phyloP scores from a whole-genome alignment of 768 basidiomycete species.

The Amanita inopinata region DNA sequence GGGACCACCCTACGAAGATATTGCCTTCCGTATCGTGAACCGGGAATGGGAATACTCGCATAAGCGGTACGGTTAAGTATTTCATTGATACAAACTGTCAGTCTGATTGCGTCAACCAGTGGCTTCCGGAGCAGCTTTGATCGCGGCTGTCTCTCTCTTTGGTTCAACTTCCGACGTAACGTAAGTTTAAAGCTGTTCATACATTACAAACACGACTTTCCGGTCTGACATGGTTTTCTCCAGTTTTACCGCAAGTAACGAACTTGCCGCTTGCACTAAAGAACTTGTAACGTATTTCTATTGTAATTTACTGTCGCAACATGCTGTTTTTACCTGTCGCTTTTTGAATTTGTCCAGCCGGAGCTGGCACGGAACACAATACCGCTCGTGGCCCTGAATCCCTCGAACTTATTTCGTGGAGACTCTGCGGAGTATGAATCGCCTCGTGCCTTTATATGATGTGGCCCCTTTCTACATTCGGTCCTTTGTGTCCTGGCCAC shows the following conservation, averaged over 20 bases:
- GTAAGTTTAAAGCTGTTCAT: constrained; percentile 36
- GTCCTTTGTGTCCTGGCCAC: constrained; percentile 5
- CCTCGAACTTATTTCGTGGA: not conserved
- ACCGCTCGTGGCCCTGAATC: constrained; percentile 1
- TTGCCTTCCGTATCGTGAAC: constrained; percentile 96
- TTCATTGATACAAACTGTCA: constrained; percentile 1
- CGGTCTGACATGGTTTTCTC: constrained; percentile 12
- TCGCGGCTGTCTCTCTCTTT: constrained; percentile 88
- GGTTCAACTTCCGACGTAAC: constrained; percentile 94
- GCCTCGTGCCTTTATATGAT: constrained; percentile 9
- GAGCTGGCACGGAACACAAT: not conserved
- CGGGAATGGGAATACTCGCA: constrained; percentile 98
- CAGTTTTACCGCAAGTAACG: constrained; percentile 76
- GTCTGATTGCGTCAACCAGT: constrained; percentile 27
- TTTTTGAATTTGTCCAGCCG: not conserved
- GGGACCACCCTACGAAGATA: constrained; percentile 97
- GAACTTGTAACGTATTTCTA: constrained; percentile 2
- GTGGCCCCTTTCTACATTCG: constrained; percentile 5
- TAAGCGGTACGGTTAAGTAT: constrained; percentile 51
- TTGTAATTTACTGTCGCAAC: constrained; percentile 8
- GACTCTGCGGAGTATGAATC: constrained; percentile 8
- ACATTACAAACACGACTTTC: not conserved
- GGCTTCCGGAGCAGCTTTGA: constrained; percentile 98
- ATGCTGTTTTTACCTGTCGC: constrained; percentile 5
- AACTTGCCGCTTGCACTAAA: not conserved